Evolutionary conservation across 1,284 basidiomycete genomes (phyloP).

Genomic region (Anthracocystis walkeri): DNA sequence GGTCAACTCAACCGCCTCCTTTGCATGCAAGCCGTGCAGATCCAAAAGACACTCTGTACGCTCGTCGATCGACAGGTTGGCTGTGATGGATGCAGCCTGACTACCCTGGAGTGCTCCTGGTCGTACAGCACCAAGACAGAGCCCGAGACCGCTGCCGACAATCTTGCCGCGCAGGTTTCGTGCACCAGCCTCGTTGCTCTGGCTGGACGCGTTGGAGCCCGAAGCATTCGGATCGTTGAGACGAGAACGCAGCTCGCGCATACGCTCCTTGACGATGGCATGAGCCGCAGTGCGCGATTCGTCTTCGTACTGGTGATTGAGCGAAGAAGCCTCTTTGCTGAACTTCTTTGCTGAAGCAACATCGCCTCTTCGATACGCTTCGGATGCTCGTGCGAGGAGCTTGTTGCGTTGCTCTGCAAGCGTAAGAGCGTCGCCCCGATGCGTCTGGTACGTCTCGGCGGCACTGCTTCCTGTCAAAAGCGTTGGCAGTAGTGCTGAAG

Average conservation of each 20-base stretch:
- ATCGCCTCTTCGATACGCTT: slow-evolving; percentile 92
- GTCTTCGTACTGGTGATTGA: slow-evolving; percentile 90
- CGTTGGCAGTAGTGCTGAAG: slow-evolving; percentile 87
- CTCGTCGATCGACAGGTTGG: slow-evolving; percentile 74
- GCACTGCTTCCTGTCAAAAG: slow-evolving; percentile 75
- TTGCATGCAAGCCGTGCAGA: slow-evolving; percentile 77
- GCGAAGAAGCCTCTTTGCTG: slow-evolving; percentile 88
- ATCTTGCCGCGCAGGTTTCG: slow-evolving; percentile 79
- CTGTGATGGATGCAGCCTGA: slow-evolving; percentile 53
- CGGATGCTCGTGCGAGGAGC: slow-evolving; percentile 92
- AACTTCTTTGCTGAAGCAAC: slow-evolving; percentile 94
- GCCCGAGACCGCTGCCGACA: slow-evolving; percentile 79
- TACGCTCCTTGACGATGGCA: slow-evolving; percentile 83
- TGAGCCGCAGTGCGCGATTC: slow-evolving; percentile 82
- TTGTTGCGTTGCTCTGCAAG: slow-evolving; percentile 93
- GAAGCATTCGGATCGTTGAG: slow-evolving; percentile 73
- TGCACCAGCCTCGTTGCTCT: slow-evolving; percentile 85
- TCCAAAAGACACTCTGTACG: slow-evolving; percentile 77
- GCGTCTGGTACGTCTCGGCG: slow-evolving; percentile 85
- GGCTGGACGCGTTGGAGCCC: slow-evolving; percentile 22
- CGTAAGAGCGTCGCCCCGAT: slow-evolving; percentile 85
- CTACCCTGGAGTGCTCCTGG: slow-evolving; percentile 29
- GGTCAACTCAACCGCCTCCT: slow-evolving; percentile 89
- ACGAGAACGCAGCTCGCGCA: slow-evolving; percentile 78
- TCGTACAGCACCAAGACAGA: slow-evolving; percentile 63